Evolutionary conservation across 306 rosid species (phyloP).

Genomic region (Cajanus cajan): DNA sequence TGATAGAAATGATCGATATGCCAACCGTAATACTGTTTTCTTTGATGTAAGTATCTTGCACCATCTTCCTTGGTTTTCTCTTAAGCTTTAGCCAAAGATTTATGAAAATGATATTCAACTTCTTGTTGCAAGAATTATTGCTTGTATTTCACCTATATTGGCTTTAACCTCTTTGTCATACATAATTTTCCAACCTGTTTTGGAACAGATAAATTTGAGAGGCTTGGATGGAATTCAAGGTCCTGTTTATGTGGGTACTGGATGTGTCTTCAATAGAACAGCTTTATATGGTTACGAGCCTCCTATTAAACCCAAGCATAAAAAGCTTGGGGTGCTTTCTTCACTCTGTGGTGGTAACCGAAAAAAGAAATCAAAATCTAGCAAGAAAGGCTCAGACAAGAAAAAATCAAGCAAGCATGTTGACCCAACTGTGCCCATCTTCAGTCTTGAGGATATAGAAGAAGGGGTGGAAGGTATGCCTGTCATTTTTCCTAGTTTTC

Average conservation of each 20-base stretch:
- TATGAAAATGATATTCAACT: background rate
- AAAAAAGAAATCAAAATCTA: slow-evolving; percentile 66
- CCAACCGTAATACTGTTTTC: slow-evolving; percentile 91
- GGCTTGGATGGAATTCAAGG: slow-evolving; percentile 95
- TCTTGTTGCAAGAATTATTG: background rate
- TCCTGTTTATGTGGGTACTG: slow-evolving; percentile 95
- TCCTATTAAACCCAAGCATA: slow-evolving; percentile 71
- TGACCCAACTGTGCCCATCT: slow-evolving; percentile 81
- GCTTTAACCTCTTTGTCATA: background rate
- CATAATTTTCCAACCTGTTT: background rate
- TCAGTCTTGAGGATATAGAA: slow-evolving; percentile 80
- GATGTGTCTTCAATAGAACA: slow-evolving; percentile 88
- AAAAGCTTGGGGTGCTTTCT: slow-evolving; percentile 60
- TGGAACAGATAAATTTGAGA: slow-evolving; percentile 79
- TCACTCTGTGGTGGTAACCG: slow-evolving; percentile 70
- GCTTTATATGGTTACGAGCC: slow-evolving; percentile 93
- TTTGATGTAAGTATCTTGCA: slow-evolving; percentile 66
- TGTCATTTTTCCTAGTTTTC: background rate
- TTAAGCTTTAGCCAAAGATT: background rate
- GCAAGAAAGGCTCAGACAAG: slow-evolving; percentile 71
- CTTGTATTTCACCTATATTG: background rate
- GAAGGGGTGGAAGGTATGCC: slow-evolving; percentile 84
- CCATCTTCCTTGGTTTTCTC: background rate
- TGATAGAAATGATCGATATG: slow-evolving; percentile 87
- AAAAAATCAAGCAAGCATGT: slow-evolving; percentile 67